These are phyloP conservation scores for Kuraishia capsulata DNA, from an alignment of 805 yeast species.

Conservation along the genomic window DNA sequence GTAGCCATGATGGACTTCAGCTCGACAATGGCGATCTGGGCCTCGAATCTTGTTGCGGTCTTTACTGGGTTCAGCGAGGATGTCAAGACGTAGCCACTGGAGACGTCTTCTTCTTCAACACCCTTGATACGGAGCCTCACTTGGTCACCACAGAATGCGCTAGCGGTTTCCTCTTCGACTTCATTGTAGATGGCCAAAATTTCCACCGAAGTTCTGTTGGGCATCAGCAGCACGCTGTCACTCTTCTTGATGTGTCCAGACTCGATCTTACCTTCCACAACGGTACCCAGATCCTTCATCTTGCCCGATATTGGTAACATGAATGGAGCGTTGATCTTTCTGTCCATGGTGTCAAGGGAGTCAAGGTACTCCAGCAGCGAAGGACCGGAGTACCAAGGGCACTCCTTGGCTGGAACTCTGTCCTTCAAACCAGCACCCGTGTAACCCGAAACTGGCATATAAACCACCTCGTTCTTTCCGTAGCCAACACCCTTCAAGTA, in stretches of 20 bases:
- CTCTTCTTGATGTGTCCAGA: constrained; percentile 88
- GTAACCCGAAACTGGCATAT: constrained; percentile 97
- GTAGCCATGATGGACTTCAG: constrained; percentile 88
- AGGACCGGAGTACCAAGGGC: constrained; percentile 96
- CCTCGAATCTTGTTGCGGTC: constrained; percentile 85
- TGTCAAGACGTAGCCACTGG: constrained; percentile 85
- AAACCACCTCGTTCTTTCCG: constrained; percentile 74
- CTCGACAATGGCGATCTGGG: constrained; percentile 95
- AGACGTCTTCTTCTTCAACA: constrained; percentile 93
- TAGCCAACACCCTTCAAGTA: constrained; percentile 89
- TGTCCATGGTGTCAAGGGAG: constrained; percentile 66
- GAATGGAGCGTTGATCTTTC: constrained; percentile 90
- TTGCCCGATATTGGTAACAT: constrained; percentile 94
- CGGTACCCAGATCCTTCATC: constrained; percentile 94
- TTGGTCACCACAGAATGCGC: constrained; percentile 95
- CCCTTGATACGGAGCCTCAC: constrained; percentile 90
- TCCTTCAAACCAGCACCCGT: constrained; percentile 96
- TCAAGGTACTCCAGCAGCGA: constrained; percentile 86
- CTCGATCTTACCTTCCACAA: constrained; percentile 97
- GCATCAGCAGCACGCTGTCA: constrained; percentile 76
- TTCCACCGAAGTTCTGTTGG: constrained; percentile 78
- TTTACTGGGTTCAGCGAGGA: constrained; percentile 83
- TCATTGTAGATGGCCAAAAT: constrained; percentile 85
- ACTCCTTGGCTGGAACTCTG: constrained; percentile 55
- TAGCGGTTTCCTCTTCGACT: constrained; percentile 87